Evolutionary conservation across 805 yeast genomes (phyloP).

Genomic region (Wickerhamomyces chambardii): DNA sequence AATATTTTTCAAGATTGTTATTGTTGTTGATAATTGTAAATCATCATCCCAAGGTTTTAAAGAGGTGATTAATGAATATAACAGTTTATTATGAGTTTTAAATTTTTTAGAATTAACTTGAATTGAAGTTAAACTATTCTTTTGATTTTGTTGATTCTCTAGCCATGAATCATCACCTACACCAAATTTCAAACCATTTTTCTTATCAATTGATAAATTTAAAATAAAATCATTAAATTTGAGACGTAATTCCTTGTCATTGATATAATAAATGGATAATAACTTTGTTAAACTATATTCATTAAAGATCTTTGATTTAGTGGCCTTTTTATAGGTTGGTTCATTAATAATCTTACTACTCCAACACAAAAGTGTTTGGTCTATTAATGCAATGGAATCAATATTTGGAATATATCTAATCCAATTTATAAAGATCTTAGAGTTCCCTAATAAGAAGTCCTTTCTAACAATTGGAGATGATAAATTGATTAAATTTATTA

Average conservation of each 20-base stretch:
- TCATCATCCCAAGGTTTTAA: conserved; percentile 80
- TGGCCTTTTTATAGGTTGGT: conserved; percentile 46
- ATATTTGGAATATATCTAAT: conserved; percentile 50
- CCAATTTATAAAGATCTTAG: conserved; percentile 55
- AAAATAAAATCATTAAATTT: conserved; percentile 37
- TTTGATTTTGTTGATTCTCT: conserved; percentile 1
- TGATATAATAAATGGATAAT: conserved; percentile 38
- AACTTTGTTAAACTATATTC: conserved; percentile 63
- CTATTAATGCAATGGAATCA: conserved; percentile 39
- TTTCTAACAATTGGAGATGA: conserved; percentile 51
- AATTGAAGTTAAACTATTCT: conserved; percentile 31
- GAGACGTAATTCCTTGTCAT: conserved; percentile 25
- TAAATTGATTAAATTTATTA: conserved; percentile 40
- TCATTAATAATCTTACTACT: conserved; percentile 49
- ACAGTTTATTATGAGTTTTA: conserved; percentile 56
- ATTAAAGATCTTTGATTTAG: conserved; percentile 69
- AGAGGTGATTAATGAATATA: conserved; percentile 50
- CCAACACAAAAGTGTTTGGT: conserved; percentile 35
- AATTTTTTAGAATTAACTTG: conserved; percentile 41
- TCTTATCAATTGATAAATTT: conserved; percentile 38
- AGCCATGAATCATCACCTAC: conserved; percentile 43
- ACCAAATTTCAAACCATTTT: conserved; percentile 34
- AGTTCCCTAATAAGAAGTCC: conserved; percentile 48
- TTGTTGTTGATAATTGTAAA: conserved; percentile 45
- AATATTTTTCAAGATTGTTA: conserved; percentile 37